Evolutionary conservation across 2,329 filamentous ascomycete species (phyloP).

Genomic region (Aspergillus fijiensis): DNA sequence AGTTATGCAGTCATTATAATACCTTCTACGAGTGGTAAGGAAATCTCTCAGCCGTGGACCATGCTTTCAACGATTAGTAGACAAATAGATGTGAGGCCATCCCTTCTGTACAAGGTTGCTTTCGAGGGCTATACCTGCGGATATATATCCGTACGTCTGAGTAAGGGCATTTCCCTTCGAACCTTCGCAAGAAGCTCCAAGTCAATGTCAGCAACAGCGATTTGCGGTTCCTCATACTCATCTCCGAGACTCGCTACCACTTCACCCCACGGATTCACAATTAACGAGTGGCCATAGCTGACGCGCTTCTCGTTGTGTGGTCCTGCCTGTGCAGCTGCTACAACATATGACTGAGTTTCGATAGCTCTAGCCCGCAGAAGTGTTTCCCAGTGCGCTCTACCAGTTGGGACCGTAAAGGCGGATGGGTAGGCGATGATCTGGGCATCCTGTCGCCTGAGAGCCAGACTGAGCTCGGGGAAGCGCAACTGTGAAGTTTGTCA

Average conservation of each 20-base stretch:
- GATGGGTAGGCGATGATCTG: slow-evolving; percentile 83
- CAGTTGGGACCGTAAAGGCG: slow-evolving; percentile 85
- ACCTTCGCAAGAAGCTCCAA: slow-evolving; percentile 52
- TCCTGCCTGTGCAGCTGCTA: slow-evolving; percentile 82
- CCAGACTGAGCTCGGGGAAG: slow-evolving; percentile 72
- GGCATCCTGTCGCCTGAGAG: slow-evolving; percentile 64
- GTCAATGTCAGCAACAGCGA: slow-evolving; percentile 56
- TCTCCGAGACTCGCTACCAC: slow-evolving; percentile 64
- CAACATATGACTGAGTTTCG: slow-evolving; percentile 82
- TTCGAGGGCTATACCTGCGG: slow-evolving; percentile 40
- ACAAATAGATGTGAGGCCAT: not conserved
- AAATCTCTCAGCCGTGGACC: not conserved
- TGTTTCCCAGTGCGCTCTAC: slow-evolving; percentile 79
- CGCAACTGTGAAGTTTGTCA: slow-evolving; percentile 54
- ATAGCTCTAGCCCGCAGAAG: slow-evolving; percentile 79
- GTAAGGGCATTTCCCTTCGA: slow-evolving; percentile 57
- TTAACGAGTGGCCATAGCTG: slow-evolving; percentile 83
- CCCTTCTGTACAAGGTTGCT: not conserved
- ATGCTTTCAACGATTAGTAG: not conserved
- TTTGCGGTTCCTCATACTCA: slow-evolving; percentile 45
- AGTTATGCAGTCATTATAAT: not conserved
- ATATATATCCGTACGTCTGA: slow-evolving; percentile 55
- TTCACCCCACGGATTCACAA: slow-evolving; percentile 83
- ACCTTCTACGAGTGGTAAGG: not conserved
- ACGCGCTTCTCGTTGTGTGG: slow-evolving; percentile 70